phyloP scores from a whole-genome alignment of 495 filamentous ascomycete species.

The Parachaetomium inaequale region DNA sequence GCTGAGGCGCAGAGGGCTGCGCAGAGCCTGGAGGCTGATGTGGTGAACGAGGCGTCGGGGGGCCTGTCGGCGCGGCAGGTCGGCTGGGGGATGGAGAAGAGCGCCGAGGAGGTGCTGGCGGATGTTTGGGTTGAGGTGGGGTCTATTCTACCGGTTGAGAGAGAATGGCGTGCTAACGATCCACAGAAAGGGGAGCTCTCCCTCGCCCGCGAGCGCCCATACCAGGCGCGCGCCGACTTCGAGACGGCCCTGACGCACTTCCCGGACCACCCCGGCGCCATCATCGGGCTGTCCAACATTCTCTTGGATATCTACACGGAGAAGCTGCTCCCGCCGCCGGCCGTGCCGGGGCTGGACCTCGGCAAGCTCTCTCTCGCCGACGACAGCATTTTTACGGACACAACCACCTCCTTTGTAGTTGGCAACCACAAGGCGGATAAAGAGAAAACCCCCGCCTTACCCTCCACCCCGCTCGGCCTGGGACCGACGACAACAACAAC shows the following conservation, averaged over 20 bases:
- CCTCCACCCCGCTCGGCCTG: slow-evolving; percentile 43
- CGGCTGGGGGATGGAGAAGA: slow-evolving; percentile 71
- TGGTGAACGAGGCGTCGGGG: slow-evolving; percentile 49
- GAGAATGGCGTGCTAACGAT: slow-evolving; percentile 32
- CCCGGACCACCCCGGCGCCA: slow-evolving; percentile 73
- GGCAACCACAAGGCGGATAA: slow-evolving; percentile 17
- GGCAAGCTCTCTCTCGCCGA: slow-evolving; percentile 3
- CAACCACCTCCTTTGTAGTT: slow-evolving; percentile 13
- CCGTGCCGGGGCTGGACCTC: slow-evolving; percentile 36
- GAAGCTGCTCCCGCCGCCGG: slow-evolving; percentile 49
- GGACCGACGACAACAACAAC: too few species aligned
- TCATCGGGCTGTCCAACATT: slow-evolving; percentile 75
- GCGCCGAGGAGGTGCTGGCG: slow-evolving; percentile 74
- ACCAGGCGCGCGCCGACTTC: slow-evolving; percentile 66
- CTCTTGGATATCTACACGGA: slow-evolving; percentile 81
- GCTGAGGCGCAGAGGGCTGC: slow-evolving; percentile 75
- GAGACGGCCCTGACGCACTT: slow-evolving; percentile 74
- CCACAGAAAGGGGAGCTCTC: slow-evolving; percentile 66
- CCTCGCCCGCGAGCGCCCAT: slow-evolving; percentile 56
- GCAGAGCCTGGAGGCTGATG: slow-evolving; percentile 50
- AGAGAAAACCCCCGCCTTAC: slow-evolving; percentile 24
- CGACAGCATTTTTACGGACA: slow-evolving; percentile 12
- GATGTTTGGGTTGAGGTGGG: slow-evolving; percentile 71
- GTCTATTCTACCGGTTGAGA: background rate
- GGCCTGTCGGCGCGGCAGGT: slow-evolving; percentile 51